These are phyloP conservation scores for Zygoascus hellenicus DNA, from an alignment of 1,139 yeast genomes.

Conservation along the genomic window DNA sequence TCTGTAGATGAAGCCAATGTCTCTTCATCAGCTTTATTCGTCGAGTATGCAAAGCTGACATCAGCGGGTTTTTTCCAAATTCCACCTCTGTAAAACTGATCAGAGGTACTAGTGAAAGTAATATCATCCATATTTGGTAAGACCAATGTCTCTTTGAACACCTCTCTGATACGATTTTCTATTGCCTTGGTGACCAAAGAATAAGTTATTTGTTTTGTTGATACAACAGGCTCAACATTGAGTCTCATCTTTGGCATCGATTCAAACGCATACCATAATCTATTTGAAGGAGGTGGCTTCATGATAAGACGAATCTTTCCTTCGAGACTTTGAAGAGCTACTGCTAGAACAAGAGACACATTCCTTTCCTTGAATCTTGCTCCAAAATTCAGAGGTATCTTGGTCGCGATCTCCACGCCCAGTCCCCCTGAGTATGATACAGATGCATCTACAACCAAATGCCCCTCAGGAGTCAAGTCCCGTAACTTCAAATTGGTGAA, in stretches of 20 bases:
- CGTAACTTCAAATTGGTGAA: slow-evolving; percentile 66
- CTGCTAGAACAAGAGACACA: slow-evolving; percentile 68
- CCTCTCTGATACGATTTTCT: slow-evolving; percentile 72
- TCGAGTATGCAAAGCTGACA: not conserved
- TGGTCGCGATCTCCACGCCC: slow-evolving; percentile 72
- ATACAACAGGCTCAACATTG: slow-evolving; percentile 80
- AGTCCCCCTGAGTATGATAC: slow-evolving; percentile 68
- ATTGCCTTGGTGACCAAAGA: slow-evolving; percentile 74
- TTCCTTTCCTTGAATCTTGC: slow-evolving; percentile 72
- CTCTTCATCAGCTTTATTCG: not conserved
- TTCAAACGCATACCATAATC: slow-evolving; percentile 88
- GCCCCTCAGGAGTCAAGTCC: slow-evolving; percentile 77
- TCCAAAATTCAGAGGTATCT: slow-evolving; percentile 67
- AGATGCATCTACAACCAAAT: slow-evolving; percentile 55
- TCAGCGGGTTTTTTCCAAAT: slow-evolving; percentile 49
- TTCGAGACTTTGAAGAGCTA: slow-evolving; percentile 58
- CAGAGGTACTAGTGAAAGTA: slow-evolving; percentile 56
- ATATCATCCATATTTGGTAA: slow-evolving; percentile 86
- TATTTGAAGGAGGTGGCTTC: slow-evolving; percentile 85
- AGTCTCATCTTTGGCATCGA: slow-evolving; percentile 69
- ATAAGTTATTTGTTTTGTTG: slow-evolving; percentile 74
- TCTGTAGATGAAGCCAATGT: not conserved
- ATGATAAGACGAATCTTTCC: slow-evolving; percentile 67
- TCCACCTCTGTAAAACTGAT: slow-evolving; percentile 81
- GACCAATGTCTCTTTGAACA: slow-evolving; percentile 71